Evolutionary conservation across 1,284 basidiomycete species (phyloP).

Genomic region (Fomitopsis palustris): DNA sequence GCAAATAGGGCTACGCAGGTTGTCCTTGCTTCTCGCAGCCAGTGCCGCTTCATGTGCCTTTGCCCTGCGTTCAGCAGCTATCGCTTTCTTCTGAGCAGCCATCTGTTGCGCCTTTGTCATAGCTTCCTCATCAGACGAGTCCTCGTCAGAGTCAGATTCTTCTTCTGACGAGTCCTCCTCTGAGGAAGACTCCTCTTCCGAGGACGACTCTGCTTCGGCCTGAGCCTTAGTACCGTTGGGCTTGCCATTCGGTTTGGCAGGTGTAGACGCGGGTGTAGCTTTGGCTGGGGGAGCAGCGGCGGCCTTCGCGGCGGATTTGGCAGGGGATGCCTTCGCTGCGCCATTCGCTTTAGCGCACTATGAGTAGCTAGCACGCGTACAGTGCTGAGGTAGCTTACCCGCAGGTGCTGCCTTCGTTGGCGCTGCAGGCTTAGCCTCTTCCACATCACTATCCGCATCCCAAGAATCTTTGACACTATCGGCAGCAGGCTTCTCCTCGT

Average conservation of each 20-base stretch:
- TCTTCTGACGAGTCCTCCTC: constrained; percentile 39
- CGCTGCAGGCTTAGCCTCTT: constrained; percentile 37
- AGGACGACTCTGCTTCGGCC: constrained; percentile 24
- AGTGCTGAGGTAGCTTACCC: constrained; percentile 4
- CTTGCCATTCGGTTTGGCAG: constrained; percentile 14
- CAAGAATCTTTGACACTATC: constrained; percentile 72
- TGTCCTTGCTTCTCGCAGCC: constrained; percentile 84
- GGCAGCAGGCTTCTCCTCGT: constrained; percentile 33
- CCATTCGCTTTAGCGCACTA: not conserved
- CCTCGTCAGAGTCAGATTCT: constrained; percentile 42
- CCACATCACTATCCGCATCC: constrained; percentile 82
- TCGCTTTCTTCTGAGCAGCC: constrained; percentile 77
- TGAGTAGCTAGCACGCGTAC: constrained; percentile 1
- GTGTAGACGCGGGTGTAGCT: constrained; percentile 13
- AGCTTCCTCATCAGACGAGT: constrained; percentile 56
- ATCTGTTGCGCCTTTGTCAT: constrained; percentile 62
- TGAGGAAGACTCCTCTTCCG: constrained; percentile 26
- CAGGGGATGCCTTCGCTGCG: constrained; percentile 8
- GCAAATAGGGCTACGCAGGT: constrained; percentile 96
- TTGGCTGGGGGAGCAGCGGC: constrained; percentile 21
- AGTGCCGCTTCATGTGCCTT: constrained; percentile 86
- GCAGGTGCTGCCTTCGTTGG: constrained; percentile 14
- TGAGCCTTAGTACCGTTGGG: constrained; percentile 22
- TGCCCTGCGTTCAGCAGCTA: constrained; percentile 77
- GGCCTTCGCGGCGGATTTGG: constrained; percentile 21